These are phyloP conservation scores for Acrocalymma vagum DNA, from an alignment of 2,329 filamentous ascomycete genomes.

Conservation along the genomic window DNA sequence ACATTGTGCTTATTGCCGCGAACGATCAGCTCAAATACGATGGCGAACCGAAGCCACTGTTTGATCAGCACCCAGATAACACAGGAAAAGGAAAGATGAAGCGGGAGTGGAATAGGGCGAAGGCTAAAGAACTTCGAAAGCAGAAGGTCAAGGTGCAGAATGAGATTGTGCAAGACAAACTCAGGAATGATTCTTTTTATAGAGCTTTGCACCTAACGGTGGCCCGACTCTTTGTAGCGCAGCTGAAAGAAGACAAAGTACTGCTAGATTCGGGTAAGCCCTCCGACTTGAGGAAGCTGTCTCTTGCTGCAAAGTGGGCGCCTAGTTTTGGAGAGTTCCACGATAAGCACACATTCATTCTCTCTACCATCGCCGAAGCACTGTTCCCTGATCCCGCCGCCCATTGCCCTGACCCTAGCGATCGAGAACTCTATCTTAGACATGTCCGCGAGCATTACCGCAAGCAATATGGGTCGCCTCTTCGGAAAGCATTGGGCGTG, in stretches of 20 bases:
- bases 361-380: constrained; percentile 66
- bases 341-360: constrained; percentile 66
- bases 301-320: constrained; percentile 69
- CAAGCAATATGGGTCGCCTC: constrained; percentile 56
- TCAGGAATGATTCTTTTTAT: constrained; percentile 58
- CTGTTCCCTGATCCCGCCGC: constrained; percentile 53
- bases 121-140: constrained; percentile 32
- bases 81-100: constrained; percentile 20
- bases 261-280: constrained; percentile 52
- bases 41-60: constrained; percentile 48
- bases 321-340: constrained; percentile 64
- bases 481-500: constrained; percentile 62
- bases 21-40: constrained; percentile 57
- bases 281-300: constrained; percentile 56
- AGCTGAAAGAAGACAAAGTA: constrained; percentile 59
- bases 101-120: constrained; percentile 27
- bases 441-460: constrained; percentile 64
- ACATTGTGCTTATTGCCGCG: constrained; percentile 62
- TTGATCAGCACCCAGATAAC: constrained; percentile 49
- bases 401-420: constrained; percentile 39
- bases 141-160: constrained; percentile 53
- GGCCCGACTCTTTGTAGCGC: constrained; percentile 65
- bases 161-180: constrained; percentile 49
- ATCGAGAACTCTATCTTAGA: constrained; percentile 62
- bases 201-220: constrained; percentile 61